These are phyloP conservation scores for Penicillium sp. DNA, from an alignment of 2,329 filamentous ascomycete species.

Conservation along the genomic window DNA sequence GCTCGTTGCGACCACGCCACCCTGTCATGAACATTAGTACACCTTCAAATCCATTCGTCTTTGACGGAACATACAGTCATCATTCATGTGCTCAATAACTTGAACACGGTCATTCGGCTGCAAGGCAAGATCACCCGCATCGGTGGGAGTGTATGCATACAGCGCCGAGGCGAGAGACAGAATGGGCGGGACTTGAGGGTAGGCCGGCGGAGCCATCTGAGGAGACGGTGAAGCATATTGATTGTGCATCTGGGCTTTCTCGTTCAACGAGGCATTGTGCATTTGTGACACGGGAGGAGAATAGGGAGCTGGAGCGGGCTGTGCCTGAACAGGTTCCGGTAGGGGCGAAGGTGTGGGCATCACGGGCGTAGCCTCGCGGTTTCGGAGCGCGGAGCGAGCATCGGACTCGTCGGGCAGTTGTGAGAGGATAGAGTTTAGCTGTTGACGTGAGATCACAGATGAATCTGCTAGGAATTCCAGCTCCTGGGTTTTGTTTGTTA, in stretches of 20 bases:
- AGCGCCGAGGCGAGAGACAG: constrained; percentile 76
- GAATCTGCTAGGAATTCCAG: constrained; percentile 86
- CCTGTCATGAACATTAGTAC: constrained; percentile 31
- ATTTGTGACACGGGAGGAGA: constrained; percentile 41
- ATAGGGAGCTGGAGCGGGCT: constrained; percentile 36
- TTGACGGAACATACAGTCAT: constrained; percentile 64
- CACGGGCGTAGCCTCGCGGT: constrained; percentile 19
- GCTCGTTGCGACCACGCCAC: constrained; percentile 83
- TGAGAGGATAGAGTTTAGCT: constrained; percentile 72
- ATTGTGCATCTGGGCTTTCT: constrained; percentile 39
- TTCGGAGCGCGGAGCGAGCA: constrained; percentile 15
- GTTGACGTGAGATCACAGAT: constrained; percentile 71
- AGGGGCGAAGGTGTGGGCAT: constrained; percentile 32
- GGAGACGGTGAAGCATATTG: constrained; percentile 44
- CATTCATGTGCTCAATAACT: constrained; percentile 91
- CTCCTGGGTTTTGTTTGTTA: constrained; percentile 59
- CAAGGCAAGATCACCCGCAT: constrained; percentile 78
- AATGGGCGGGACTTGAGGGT: constrained; percentile 52
- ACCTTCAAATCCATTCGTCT: background rate
- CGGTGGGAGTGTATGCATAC: constrained; percentile 78
- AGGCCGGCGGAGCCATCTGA: constrained; percentile 52
- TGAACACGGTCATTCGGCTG: constrained; percentile 77
- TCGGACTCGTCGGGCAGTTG: constrained; percentile 63
- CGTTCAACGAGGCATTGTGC: constrained; percentile 39
- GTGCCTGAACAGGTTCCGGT: constrained; percentile 17